Evolutionary conservation across 2,329 filamentous ascomycete species (phyloP), one percentile per base, ranked within the genome.

Genomic region (Alternaria novae-zelandiae): DNA sequence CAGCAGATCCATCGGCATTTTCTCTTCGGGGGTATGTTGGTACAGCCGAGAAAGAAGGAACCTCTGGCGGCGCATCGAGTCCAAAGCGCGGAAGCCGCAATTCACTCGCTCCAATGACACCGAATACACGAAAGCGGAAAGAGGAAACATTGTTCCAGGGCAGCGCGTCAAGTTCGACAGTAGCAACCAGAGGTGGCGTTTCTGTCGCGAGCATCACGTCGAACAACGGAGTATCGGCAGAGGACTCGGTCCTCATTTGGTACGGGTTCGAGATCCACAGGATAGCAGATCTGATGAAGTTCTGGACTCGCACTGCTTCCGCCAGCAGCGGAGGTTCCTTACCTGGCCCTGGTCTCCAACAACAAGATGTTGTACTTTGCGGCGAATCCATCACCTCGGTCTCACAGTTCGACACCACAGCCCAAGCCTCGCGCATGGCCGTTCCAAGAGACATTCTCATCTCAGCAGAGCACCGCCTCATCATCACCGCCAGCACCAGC

Each of bases 71-170:
- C 20, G 54, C 73, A 12, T 67, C 71, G 23, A 78, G 74, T 55
- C 71, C 75, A 1, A 82, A 78, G 57, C 72, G 76, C 23, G 78
- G 74, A 62, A 72, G 74, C 21, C 71, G 74, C 8, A 75, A 74
- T 45, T 76, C 76, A 23, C 77, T 86, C 3, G 82, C 81, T 5
- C 84, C 84, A 2, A 84, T 84, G 82, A 86, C 84, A 8, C 84
- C 84, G 6, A 85, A 85, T 64, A 86, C 83, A 7, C 80, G 83
- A 12, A 81, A 81, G 49, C 78, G 78, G 50, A 83, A 81, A 64
- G 76, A 84, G 57, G 82, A 84, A 46, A 71, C 71, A 12, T 73
- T 86, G 4, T 85, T 85, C 66, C 77, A 79, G 26, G 80, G 80
- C n/a, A 75, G 77, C 30, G 68, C 79, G 10, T 75, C 78, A 13